phyloP scores from a whole-genome alignment of 495 filamentous ascomycete species.

The Penicillium flavigenum region DNA sequence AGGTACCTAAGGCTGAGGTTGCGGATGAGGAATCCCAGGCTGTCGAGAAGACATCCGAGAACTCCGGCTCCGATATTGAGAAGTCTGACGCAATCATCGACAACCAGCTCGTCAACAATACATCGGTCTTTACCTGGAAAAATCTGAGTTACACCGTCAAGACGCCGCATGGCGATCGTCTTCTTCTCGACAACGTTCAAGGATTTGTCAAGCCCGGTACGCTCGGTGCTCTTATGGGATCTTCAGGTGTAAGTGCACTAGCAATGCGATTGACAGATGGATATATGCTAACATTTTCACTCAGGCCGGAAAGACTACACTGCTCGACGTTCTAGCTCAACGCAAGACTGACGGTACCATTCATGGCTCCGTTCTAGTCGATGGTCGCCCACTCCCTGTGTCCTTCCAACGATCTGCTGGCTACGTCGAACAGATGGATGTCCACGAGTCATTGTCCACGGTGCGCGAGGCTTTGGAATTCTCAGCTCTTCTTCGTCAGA shows the following conservation, averaged over 20 bases:
- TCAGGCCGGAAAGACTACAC: conserved; percentile 56
- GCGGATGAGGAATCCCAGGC: too few relatives aligned
- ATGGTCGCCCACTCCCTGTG: conserved; percentile 67
- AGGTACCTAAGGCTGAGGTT: conserved; percentile 7
- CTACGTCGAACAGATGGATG: conserved; percentile 58
- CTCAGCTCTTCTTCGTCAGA: conserved; percentile 56
- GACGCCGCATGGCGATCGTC: conserved; percentile 35
- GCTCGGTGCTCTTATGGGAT: conserved; percentile 68
- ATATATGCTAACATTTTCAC: too few relatives aligned
- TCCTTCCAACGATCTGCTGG: conserved; percentile 72
- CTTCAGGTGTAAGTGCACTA: conserved; percentile 38
- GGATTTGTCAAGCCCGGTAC: conserved; percentile 87
- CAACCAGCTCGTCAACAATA: conserved; percentile 36
- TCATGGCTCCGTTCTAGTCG: conserved; percentile 76
- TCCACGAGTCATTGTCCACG: conserved; percentile 55
- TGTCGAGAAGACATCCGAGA: too few relatives aligned
- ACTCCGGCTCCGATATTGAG: too few relatives aligned
- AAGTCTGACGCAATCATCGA: too few relatives aligned
- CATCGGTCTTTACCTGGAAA: conserved; percentile 59
- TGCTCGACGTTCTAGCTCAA: conserved; percentile 52
- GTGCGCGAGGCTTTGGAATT: conserved; percentile 62
- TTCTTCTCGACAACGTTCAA: conserved; percentile 70
- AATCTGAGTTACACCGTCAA: conserved; percentile 53
- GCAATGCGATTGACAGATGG: too few relatives aligned
- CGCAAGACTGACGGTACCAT: conserved; percentile 84